Conservation (phyloP, 306 rosid species). For the Geum urbanum region DNA sequence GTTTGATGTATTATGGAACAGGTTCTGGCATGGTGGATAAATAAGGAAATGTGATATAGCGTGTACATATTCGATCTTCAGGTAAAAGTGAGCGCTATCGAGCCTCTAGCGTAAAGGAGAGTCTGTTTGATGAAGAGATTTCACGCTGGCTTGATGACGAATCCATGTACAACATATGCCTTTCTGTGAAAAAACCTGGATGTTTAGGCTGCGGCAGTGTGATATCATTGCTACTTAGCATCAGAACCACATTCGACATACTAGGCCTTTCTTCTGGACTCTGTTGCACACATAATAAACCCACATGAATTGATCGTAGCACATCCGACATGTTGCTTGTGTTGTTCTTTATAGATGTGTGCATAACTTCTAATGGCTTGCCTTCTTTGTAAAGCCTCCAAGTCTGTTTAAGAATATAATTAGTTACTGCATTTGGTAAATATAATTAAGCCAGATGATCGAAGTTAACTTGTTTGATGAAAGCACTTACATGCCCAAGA, state of each 20-base stretch:
- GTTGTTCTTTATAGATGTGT: conserved; percentile 22
- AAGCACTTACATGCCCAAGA: conserved; percentile 49
- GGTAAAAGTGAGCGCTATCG: conserved; percentile 6
- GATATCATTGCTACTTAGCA: conserved; percentile 38
- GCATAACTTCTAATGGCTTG: conserved; percentile 28
- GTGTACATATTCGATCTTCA: neutral
- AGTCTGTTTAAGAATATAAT: conserved; percentile 17
- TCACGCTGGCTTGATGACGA: conserved; percentile 2
- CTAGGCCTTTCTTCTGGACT: conserved; percentile 42
- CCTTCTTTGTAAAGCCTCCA: conserved; percentile 33
- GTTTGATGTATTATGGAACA: neutral
- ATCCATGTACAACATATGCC: neutral
- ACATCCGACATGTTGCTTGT: conserved; percentile 8
- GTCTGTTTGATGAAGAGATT: conserved; percentile 11
- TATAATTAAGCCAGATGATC: neutral
- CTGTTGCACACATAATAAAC: conserved; percentile 47
- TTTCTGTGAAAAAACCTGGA: conserved; percentile 18
- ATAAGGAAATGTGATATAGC: neutral
- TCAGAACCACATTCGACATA: conserved; percentile 43
- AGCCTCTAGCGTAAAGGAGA: conserved; percentile 23
- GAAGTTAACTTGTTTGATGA: too few relatives aligned
- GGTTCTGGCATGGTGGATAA: neutral
- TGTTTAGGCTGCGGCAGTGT: conserved; percentile 34
- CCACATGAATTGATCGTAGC: conserved; percentile 40
- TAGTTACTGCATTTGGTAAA: neutral